Evolutionary conservation across 2,329 filamentous ascomycete species (phyloP), one percentile per base, ranked within the genome.

Genomic region (Chrysoporthe puriensis): DNA sequence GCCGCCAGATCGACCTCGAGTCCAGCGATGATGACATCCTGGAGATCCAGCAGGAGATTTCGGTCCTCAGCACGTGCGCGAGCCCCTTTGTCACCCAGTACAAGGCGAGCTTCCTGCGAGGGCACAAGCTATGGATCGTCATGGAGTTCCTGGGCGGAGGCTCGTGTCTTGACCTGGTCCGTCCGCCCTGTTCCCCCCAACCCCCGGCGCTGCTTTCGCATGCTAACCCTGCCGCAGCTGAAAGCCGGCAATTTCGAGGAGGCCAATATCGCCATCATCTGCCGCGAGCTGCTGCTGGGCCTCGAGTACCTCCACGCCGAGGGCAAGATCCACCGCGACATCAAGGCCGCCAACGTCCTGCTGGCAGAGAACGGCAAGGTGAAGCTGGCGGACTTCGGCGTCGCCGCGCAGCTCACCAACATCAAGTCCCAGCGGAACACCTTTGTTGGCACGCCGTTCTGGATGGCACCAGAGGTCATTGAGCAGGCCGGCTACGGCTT

Each of bases 61-160:
- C 93, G 2, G 91, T 99, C 44, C 85, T 99, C 70, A 96, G 94
- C 80, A 97, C 96, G 64, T 99, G 96, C 82, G 91, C 92, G 73
- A 97, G 94, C 77, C 91, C 92, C 60, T 96, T 91, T 79, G 94
- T 99, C 73, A 98, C 96, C 18, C 92, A 97, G 77, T 99, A 99
- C 85, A 96, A 94, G 78, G 92, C 93, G 32, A 97, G 94, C 76
- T 99, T 98, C 78, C 86, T 98, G n/a, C 89, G 93, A 73, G 96
- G 96, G 36, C 92, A 94, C 77, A 99, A 98, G 81, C 83, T 99
- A 83, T 99, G 96, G 96, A 99, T 99, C 76, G 93, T 98, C 68
- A 99, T 99, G 96, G 96, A 99, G 79, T 99, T 91, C 76, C 83
- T 99, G 13, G 96, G 96, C 6, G 96, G 96, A 71, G 96, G 96